phyloP scores from a whole-genome alignment of 805 yeast genomes.

The Schwanniomyces vanrijiae region DNA sequence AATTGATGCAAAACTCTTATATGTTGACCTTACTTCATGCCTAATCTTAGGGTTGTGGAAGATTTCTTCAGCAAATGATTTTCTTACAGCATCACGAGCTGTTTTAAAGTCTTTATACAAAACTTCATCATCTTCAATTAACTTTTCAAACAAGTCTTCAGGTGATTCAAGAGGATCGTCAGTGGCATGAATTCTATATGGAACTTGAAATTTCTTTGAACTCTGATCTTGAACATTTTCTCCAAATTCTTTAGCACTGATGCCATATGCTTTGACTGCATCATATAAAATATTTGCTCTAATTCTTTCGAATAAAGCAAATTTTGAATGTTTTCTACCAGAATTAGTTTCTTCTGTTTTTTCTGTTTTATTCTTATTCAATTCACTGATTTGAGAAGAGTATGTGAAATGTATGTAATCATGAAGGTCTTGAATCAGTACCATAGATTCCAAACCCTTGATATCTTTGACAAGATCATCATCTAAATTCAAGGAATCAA shows the following conservation, averaged over 20 bases:
- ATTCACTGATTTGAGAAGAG: slow-evolving; percentile 57
- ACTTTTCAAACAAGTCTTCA: slow-evolving; percentile 51
- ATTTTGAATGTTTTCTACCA: slow-evolving; percentile 58
- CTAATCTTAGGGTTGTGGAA: slow-evolving; percentile 80
- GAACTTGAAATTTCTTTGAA: slow-evolving; percentile 43
- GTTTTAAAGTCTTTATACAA: slow-evolving; percentile 56
- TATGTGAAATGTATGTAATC: slow-evolving; percentile 79
- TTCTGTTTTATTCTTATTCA: slow-evolving; percentile 30
- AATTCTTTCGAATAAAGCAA: slow-evolving; percentile 63
- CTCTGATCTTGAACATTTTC: slow-evolving; percentile 71
- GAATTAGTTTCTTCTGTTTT: slow-evolving; percentile 25
- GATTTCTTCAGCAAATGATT: slow-evolving; percentile 75
- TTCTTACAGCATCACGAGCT: slow-evolving; percentile 72
- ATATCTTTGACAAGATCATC: slow-evolving; percentile 61
- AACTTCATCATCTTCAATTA: slow-evolving; percentile 46
- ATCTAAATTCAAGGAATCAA: slow-evolving; percentile 50
- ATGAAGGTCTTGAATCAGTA: slow-evolving; percentile 82
- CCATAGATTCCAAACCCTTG: slow-evolving; percentile 57
- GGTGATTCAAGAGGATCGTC: slow-evolving; percentile 68
- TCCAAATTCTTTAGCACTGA: slow-evolving; percentile 77
- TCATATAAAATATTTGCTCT: slow-evolving; percentile 62
- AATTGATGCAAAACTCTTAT: slow-evolving; percentile 61
- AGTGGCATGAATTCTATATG: slow-evolving; percentile 64
- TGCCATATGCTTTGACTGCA: slow-evolving; percentile 70
- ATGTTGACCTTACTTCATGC: slow-evolving; percentile 63